Conservation (phyloP, 805 yeast species). For the Kodamaea lidongshanica region DNA sequence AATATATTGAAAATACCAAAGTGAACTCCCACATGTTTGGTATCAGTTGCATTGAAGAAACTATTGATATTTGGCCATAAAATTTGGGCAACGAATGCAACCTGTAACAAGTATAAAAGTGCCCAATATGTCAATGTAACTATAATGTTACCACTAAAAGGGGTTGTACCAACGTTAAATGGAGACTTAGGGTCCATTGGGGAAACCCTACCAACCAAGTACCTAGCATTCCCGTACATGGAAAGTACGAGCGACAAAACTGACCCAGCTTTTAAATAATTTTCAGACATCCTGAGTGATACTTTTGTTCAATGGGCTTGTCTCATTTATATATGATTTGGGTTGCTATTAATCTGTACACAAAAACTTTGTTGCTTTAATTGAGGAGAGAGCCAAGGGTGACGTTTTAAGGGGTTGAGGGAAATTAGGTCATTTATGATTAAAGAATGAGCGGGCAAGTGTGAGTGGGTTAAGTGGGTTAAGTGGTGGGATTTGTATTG, state of each 20-base stretch:
- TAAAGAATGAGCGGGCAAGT: too few species aligned
- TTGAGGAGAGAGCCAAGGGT: too few species aligned
- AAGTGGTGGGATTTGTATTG: too few species aligned
- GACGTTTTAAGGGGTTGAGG: too few species aligned
- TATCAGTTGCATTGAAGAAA: conserved; percentile 19
- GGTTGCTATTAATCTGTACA: too few species aligned
- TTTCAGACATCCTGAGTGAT: conserved; percentile 2
- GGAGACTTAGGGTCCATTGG: conserved; percentile 42
- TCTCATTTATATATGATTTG: too few species aligned
- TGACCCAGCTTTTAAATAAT: conserved; percentile 34
- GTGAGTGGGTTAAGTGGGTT: too few species aligned
- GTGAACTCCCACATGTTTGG: conserved; percentile 49
- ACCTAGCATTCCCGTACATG: conserved; percentile 48
- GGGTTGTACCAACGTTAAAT: conserved; percentile 54
- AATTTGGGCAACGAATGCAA: conserved; percentile 42
- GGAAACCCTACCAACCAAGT: conserved; percentile 48
- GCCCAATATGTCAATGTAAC: conserved; percentile 55
- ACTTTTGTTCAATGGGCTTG: background rate
- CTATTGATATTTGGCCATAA: conserved; percentile 28
- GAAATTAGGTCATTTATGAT: too few species aligned
- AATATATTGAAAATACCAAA: conserved; percentile 56
- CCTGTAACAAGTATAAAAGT: conserved; percentile 46
- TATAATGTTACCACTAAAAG: conserved; percentile 56
- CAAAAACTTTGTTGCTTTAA: too few species aligned
- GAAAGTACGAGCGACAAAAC: conserved; percentile 52